These are phyloP conservation scores for Rhizopogon sp. DNA, from an alignment of 768 basidiomycete species.

Conservation along the genomic window DNA sequence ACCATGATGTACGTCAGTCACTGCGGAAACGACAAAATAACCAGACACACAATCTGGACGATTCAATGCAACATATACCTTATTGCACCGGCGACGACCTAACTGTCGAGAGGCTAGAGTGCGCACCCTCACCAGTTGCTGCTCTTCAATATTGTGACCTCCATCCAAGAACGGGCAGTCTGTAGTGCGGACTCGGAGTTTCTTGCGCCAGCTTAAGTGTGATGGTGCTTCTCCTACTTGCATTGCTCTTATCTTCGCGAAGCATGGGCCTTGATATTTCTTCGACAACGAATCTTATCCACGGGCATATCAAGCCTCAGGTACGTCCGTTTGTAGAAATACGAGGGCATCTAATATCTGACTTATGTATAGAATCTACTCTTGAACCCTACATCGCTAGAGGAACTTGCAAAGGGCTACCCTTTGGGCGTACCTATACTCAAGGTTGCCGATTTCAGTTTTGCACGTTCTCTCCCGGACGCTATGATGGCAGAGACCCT, in stretches of 20 bases:
- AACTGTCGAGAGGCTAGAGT: constrained; percentile 87
- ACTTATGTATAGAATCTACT: constrained; percentile 71
- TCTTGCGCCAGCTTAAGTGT: constrained; percentile 87
- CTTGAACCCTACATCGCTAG: constrained; percentile 72
- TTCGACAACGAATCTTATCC: constrained; percentile 83
- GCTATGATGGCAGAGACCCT: constrained; percentile 96
- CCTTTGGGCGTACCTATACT: constrained; percentile 90
- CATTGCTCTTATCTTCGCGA: neutral
- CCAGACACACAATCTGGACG: no score
- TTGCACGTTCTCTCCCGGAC: constrained; percentile 87
- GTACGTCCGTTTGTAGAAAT: constrained; percentile 23
- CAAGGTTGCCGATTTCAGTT: constrained; percentile 93
- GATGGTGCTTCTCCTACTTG: constrained; percentile 15
- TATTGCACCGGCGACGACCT: no score
- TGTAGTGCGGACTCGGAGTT: constrained; percentile 92
- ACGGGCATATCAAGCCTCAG: constrained; percentile 97
- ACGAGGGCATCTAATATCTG: constrained; percentile 1
- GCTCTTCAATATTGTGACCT: constrained; percentile 69
- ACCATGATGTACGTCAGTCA: no score
- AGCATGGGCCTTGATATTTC: constrained; percentile 93
- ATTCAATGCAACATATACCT: constrained; percentile 80
- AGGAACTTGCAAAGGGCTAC: constrained; percentile 83
- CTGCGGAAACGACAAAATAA: no score
- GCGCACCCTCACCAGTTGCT: constrained; percentile 61
- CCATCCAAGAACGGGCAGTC: constrained; percentile 85